Percentiles rank a stretch among this genome's conserved stretches.
These are phyloP conservation scores for Erythrophleum fordii DNA, from an alignment of 306 rosid species.

Conservation along the genomic window DNA sequence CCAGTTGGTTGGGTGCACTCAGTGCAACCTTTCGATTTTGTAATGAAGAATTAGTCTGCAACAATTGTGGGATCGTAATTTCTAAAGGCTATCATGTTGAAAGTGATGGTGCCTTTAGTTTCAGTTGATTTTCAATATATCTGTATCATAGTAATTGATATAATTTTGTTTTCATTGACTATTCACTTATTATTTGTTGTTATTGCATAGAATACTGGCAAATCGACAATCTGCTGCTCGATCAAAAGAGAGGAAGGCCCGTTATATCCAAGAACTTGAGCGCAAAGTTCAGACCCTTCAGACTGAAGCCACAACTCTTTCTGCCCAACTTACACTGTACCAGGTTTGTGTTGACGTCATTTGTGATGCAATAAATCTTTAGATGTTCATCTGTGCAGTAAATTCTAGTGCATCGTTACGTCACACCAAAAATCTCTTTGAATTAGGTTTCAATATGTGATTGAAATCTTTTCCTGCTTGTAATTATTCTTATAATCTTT, in stretches of 20 bases:
- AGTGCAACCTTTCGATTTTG: neutral
- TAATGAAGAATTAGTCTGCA: slow-evolving; percentile 17
- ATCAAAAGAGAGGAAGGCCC: slow-evolving; percentile 96
- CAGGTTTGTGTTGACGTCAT: slow-evolving; percentile 65
- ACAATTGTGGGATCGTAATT: slow-evolving; percentile 12
- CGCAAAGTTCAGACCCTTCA: slow-evolving; percentile 98
- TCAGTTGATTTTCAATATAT: slow-evolving; percentile 1
- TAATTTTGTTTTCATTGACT: slow-evolving; percentile 4
- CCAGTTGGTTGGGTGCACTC: neutral
- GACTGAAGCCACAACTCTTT: slow-evolving; percentile 98
- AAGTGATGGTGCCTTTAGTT: neutral
- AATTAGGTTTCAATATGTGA: slow-evolving; percentile 8
- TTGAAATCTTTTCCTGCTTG: slow-evolving; percentile 5
- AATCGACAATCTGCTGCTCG: slow-evolving; percentile 99
- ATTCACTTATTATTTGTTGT: slow-evolving; percentile 37
- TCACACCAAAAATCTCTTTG: neutral
- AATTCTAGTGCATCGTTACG: neutral
- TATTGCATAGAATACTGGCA: slow-evolving; percentile 73
- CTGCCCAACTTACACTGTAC: slow-evolving; percentile 93
- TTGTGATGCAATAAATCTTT: slow-evolving; percentile 1
- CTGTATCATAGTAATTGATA: neutral
- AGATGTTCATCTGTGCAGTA: neutral
- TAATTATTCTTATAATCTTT: slow-evolving; percentile 25
- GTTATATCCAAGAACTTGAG: slow-evolving; percentile 96
- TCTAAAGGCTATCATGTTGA: slow-evolving; percentile 25